These are phyloP conservation scores for Penicillium brevicompactum DNA, from an alignment of 2,329 filamentous ascomycete species.

Conservation along the genomic window DNA sequence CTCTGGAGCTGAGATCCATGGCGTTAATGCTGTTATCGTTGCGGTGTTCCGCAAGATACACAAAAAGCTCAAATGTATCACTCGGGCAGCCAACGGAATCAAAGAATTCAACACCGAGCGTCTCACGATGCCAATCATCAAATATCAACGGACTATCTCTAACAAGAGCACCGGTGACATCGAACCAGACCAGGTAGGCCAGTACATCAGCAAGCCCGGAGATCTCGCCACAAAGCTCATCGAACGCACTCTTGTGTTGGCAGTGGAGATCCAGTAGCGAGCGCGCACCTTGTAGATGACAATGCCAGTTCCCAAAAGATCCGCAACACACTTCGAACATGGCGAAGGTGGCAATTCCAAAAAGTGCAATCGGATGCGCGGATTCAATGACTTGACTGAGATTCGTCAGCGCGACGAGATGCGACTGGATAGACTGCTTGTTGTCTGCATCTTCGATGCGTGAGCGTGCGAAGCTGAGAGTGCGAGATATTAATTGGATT, in stretches of 20 bases:
- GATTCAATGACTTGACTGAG: constrained; percentile 44
- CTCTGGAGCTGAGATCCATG: constrained; percentile 14
- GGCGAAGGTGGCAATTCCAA: constrained; percentile 49
- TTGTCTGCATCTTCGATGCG: constrained; percentile 23
- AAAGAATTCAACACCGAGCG: constrained; percentile 39
- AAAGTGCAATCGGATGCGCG: constrained; percentile 45
- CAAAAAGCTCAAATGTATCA: constrained; percentile 43
- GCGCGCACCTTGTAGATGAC: constrained; percentile 44
- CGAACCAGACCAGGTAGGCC: constrained; percentile 46
- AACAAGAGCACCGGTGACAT: constrained; percentile 38
- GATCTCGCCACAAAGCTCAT: constrained; percentile 34
- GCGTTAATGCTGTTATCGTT: constrained; percentile 10
- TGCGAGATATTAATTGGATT: constrained; percentile 27
- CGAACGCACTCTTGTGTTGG: constrained; percentile 35
- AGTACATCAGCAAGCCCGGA: constrained; percentile 43
- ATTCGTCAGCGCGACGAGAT: constrained; percentile 39
- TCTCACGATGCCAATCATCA: constrained; percentile 45
- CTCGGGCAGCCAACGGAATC: constrained; percentile 41
- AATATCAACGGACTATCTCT: constrained; percentile 35
- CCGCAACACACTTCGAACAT: constrained; percentile 49
- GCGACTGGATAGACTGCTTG: constrained; percentile 26
- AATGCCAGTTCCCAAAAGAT: constrained; percentile 42
- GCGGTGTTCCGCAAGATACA: constrained; percentile 32
- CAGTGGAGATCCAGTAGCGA: constrained; percentile 47
- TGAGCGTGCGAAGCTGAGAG: constrained; percentile 26